Evolutionary conservation across 441 rosid species (phyloP), one percentile per base, ranked within the genome.

Genomic region (Pelargonium citronellum): DNA sequence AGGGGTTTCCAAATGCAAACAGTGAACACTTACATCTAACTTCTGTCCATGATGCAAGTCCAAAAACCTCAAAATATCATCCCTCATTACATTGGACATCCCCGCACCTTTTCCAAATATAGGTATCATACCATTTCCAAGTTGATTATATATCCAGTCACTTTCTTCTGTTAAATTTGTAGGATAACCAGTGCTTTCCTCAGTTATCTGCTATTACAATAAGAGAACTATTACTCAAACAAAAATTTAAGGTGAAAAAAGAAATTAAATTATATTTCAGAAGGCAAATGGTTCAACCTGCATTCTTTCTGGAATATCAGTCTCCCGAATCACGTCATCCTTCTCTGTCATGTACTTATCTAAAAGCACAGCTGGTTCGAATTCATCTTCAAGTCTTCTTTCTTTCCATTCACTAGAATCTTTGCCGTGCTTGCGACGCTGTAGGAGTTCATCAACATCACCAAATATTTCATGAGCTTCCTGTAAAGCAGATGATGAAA

Each of bases 301-400:
- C 85, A 89, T 91, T 78, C 98, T 85, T 84, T 95, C 99, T n/a
- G 98, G 98, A 77, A 90, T 71, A 83, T 95, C 98, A 80, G 79
- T 80, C 73, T 75, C 80, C 30, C 96, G 85, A 60, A 95, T 92
- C 75, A 78, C 79, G 64, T 95, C 98, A 82, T 95, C 99, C 77
- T 87, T 88, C 80, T 84, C 96, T 1, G 99, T 92, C 97, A 95
- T 90, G 74, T 90, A 95, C 86, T 92, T 95, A 70, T 92, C 99
- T 67, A 89, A 85, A 17, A 95, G 89, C 68, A 91, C 83, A 66
- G 81, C 72, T 13, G 99, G 99, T 68, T 95, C 99, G 81, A 92
- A 90, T 78, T 92, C 93, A 78, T 91, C 96, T 78, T 95, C 97
- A 69, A 92, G 83, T 75, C 87, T 88, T 71, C 87, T 81, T 76